A percentile compares a stretch with the other conserved stretches of the same genome.
These are phyloP conservation scores for Myriangium duriaei DNA, from an alignment of 2,329 filamentous ascomycete species.

Conservation along the genomic window DNA sequence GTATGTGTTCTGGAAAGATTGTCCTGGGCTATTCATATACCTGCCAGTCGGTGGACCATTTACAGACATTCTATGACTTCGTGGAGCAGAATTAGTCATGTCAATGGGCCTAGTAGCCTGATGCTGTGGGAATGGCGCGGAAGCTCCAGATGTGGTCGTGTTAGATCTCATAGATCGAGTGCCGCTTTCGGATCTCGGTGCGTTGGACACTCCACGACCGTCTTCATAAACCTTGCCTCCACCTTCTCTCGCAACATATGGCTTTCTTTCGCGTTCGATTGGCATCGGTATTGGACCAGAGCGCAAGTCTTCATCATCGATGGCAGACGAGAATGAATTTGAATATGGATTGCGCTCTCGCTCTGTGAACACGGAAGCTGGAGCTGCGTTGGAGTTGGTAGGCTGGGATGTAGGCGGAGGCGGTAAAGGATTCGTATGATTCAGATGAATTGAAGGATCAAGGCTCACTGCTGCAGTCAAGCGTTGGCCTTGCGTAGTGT, in stretches of 20 bases:
- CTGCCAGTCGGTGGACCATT: slow-evolving; percentile 2
- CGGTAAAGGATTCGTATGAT: slow-evolving; percentile 22
- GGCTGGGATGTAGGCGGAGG: slow-evolving; percentile 21
- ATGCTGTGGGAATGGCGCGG: slow-evolving; percentile 6
- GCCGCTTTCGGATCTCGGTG: slow-evolving; percentile 5
- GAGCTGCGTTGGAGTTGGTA: slow-evolving; percentile 11
- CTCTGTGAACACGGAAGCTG: slow-evolving; percentile 20
- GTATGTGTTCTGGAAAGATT: slow-evolving; percentile 9
- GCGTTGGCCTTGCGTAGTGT: slow-evolving; percentile 45
- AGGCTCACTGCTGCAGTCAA: slow-evolving; percentile 48
- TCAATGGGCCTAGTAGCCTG: slow-evolving; percentile 9
- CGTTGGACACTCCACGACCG: slow-evolving; percentile 11
- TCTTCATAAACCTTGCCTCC: slow-evolving; percentile 45
- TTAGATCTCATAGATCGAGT: slow-evolving; percentile 10
- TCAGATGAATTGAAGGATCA: slow-evolving; percentile 37
- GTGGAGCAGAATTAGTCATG: slow-evolving; percentile 6
- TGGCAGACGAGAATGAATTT: slow-evolving; percentile 17
- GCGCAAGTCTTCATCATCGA: slow-evolving; percentile 27
- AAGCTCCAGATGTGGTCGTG: slow-evolving; percentile 5
- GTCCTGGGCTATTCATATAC: slow-evolving; percentile 6
- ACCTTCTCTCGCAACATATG: slow-evolving; percentile 48
- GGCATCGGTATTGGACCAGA: slow-evolving; percentile 31
- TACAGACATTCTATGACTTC: slow-evolving; percentile 11
- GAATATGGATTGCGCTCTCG: slow-evolving; percentile 31
- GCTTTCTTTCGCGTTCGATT: slow-evolving; percentile 54